Evolutionary conservation across 2,329 filamentous ascomycete species (phyloP).

Genomic region (Diaporthe citri): DNA sequence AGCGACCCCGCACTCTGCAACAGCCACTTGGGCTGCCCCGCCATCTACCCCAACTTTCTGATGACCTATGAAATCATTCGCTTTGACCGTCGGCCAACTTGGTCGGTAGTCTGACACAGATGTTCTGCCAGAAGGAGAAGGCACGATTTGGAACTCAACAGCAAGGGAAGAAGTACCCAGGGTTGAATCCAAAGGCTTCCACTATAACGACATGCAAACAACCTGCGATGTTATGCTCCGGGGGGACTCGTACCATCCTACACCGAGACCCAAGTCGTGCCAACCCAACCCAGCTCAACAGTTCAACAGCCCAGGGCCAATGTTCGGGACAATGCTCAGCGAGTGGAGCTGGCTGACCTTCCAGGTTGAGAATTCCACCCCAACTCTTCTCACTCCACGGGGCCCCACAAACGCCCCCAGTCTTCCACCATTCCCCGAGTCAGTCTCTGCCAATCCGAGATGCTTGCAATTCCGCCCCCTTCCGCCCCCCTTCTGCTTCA

Average conservation of each 20-base stretch:
- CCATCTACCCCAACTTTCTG: slow-evolving; percentile 24
- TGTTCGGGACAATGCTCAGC: slow-evolving; percentile 30
- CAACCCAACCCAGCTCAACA: not conserved
- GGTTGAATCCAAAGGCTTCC: not conserved
- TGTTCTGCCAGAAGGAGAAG: not conserved
- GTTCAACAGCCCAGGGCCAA: not conserved
- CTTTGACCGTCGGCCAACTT: not conserved
- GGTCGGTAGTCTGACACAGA: slow-evolving; percentile 10
- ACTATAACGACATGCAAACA: not conserved
- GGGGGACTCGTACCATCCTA: not conserved
- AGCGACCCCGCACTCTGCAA: slow-evolving; percentile 18
- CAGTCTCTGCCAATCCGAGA: slow-evolving; percentile 10
- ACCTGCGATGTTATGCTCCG: not conserved
- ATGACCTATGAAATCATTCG: slow-evolving; percentile 24
- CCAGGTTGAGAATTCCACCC: not conserved
- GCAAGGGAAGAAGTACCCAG: not conserved
- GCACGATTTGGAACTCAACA: not conserved
- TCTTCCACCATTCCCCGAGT: slow-evolving; percentile 10
- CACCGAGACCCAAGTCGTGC: not conserved
- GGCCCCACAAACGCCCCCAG: slow-evolving; percentile 13
- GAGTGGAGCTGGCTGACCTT: slow-evolving; percentile 10
- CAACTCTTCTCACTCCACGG: slow-evolving; percentile 1
- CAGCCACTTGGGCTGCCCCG: slow-evolving; percentile 18
- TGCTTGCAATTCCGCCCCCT: not conserved
- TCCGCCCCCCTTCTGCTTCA: not conserved